Base-by-base conservation (phyloP, 805 yeast genomes). In the Yamadazyma sp. region DNA sequence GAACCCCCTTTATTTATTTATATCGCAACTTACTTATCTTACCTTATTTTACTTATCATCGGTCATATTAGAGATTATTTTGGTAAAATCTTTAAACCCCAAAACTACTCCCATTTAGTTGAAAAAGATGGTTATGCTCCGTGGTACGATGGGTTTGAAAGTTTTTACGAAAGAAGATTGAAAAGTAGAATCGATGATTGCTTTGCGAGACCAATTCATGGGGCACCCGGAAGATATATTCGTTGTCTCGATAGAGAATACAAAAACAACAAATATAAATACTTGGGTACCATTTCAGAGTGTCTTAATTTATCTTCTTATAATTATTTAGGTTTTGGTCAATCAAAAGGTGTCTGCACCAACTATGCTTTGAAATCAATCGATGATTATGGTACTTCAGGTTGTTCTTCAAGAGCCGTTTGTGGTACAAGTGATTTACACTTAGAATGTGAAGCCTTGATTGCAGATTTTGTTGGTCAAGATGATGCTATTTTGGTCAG, bases 281-380 rank as follows among this genome's bases (percentile, higher is more conserved):
- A 83, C 53, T 77, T 86, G 24, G 96, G 97, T 8, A 70, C 80
- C 10, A 73, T 84, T 3, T 75, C 77, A 6, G 82, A 82, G 46
- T 86, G 95, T 56, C 69, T 93, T 45, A 93, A 93, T 56, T 71
- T 93, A 38, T 80, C 95, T 3, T 82, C 95, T 3, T 93, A 93
- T 63, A 93, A 93, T 61, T 93, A 93, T 59, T 73, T 93, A 41
- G 99, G 99, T 1, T 93, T 93, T 64, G 98, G 96, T 15, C 98
- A 93, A 64, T 82, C 95, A 35, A 82, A 79, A 45, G 99, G 99
- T 41, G 72, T 70, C 36, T 93, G 99, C 62, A 87, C 97, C 2
- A 88, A 82, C 41, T 72, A 73, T 33, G 83, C 96, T 7, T 67
- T 84, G 44, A 65, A 73, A 26, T 57, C 76, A 24, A 72, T 86